Evolutionary conservation across 306 rosid genomes (phyloP), one percentile per base, ranked within the genome.

Genomic region (Medicago lupulina): DNA sequence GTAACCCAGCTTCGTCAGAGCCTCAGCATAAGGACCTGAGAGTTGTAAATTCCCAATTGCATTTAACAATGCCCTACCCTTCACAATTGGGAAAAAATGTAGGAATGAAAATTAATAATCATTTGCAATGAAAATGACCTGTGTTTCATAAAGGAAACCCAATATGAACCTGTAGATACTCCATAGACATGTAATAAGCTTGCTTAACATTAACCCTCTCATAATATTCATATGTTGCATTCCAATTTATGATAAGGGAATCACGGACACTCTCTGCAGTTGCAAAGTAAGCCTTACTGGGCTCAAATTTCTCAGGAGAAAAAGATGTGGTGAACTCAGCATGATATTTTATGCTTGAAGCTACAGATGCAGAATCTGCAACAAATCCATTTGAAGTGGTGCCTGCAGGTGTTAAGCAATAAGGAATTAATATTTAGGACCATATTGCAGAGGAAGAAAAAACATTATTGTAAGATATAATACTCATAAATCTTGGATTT

Each of bases 121-220:
- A 59, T 41, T 58, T 60, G 76, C 63, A 80, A 55, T 58, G 28
- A 64, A 49, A 39, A 76, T 65, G 36, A 55, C 41, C 40, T 9
- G 21, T 23, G 80, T 51, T 21, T 43, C 67, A 71, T 54, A 54
- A 79, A 64, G 71, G 67, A 71, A 79, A 82, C 71, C 12, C 71
- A 77, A 28, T 41, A 82, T 82, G 49, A 80, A 95, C 98, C 98
- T 95, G 98, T 46, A 95, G 90, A 83, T 84, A 95, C 51, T 95
- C 98, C 98, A 95, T 95, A 15, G 98, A 92, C 90, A 95, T 80
- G 83, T 95, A 95, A 78, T 92, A 92, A 23, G 98, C 98, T 83
- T 90, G 97, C 86, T 95, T 95, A 62, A 82, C 89, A 73, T 92
- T 89, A 77, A 85, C 51, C 73, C 57, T 84, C 60, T 92, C 97